Evolutionary conservation across 108 stramenopile species (phyloP), one percentile per base, ranked within the genome.

Genomic region (Cyclotella choctawhatcheeana): DNA sequence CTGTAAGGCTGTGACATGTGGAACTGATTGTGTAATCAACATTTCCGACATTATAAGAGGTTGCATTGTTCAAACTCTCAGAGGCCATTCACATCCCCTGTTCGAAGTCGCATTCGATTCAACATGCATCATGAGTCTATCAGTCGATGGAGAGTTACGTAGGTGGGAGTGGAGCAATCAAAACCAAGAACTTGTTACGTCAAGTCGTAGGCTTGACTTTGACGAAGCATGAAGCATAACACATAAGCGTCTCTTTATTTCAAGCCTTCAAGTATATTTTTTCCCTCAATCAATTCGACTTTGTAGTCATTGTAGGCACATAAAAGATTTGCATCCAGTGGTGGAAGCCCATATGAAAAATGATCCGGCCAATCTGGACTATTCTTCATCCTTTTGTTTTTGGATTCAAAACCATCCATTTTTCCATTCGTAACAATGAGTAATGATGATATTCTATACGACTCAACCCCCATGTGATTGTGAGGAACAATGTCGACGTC

Each of bases 21-120:
- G 90, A 10, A 58, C 51, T 8, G 90, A 91, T 37, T 67, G 43
- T 27, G 54, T 48, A 0, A 69, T 91, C 20, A 51, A 68, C 24
- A 69, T 91, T 31, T 85, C 77, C 31, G 90, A 91, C 31, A 73
- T 88, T 21, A 85, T 82, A n/a, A 86, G 82, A 33, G 88, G 90
- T 0, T 71, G 74, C 24, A 31, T 82, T 16, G 48, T 89, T 2
- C 87, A 84, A 27, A 83, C 65, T 14, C 58, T 90, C 6, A 55
- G 86, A 13, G 86, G 88, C 0, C 86, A 88, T 76, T 63, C 53
- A 21, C 74, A 79, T 2, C 76, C 70, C 7, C 74, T 91, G 2
- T 51, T 76, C 30, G 77, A 71, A 0, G 48, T 88, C 4, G 83
- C 84, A 22, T 91, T 91, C 40, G 90, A 91, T 63, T 63, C 71